These are phyloP conservation scores for Fusarium algeriense DNA, from an alignment of 2,329 filamentous ascomycete species.

Conservation along the genomic window DNA sequence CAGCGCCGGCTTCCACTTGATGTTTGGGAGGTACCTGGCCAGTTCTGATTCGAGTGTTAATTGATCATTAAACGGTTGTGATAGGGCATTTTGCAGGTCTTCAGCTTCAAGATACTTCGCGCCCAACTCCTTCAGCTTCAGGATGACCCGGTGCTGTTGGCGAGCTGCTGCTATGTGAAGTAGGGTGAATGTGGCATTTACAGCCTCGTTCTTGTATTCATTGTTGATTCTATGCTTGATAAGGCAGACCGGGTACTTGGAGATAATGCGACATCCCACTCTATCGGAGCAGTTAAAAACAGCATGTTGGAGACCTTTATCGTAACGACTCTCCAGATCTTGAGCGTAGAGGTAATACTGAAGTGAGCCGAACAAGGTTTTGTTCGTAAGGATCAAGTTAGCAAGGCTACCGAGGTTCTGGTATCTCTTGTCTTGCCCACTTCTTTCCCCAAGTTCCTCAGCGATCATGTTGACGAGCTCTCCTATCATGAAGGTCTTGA, in stretches of 20 bases:
- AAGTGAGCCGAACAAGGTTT: background rate
- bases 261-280: background rate
- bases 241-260: background rate
- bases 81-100: background rate
- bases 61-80: background rate
- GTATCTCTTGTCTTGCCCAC: background rate
- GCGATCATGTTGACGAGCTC: background rate
- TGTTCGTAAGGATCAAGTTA: conserved; percentile 3
- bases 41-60: background rate
- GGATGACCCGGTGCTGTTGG: background rate
- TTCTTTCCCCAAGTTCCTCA: conserved; percentile 2
- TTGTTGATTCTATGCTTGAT: background rate
- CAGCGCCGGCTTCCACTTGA: conserved; percentile 3
- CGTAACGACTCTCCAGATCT: background rate
- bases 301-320: background rate
- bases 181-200: background rate
- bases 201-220: too few species aligned
- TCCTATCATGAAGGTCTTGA: background rate
- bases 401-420: background rate
- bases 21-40: background rate
- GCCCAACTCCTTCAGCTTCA: background rate
- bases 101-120: background rate
- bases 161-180: conserved; percentile 17
- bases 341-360: conserved; percentile 3
- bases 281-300: background rate